Evolutionary conservation across 139 green algal species (phyloP), one percentile per base, ranked within the genome.

Genomic region (Mesotaenium endlicherianum): DNA sequence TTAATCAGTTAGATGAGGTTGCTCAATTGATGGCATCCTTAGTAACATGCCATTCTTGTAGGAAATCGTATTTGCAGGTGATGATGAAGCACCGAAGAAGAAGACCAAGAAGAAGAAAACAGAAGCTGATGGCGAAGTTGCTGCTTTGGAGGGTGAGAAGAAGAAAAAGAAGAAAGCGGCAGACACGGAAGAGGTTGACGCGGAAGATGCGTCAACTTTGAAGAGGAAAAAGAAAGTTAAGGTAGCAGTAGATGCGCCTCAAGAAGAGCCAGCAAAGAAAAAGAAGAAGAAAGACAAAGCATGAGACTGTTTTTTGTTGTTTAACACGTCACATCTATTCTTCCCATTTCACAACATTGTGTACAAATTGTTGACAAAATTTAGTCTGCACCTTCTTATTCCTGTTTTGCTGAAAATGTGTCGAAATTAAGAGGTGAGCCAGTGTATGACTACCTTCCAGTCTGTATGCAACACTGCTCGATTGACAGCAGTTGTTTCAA

Each of bases 261-360:
- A 43, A 43, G 64, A 17, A 20, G 79, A 80, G 1, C 1, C 31
- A 20, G 26, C 64, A 68, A 80, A 86, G 64, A 86, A 86, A 50
- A 80, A 80, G 31, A 86, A 86, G 26, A 86, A 86, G 55, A 77
- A 77, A 41, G 55, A 80, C 8, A 80, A 80, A 53, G 71, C 50
- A 0, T 47, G 26, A 20, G 50, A 64, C 50, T 64, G 50, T n/a
- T n/a, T n/a, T n/a, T n/a, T n/a, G n/a, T n/a, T n/a, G n/a, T n/a
- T n/a, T n/a, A n/a, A n/a, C n/a, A n/a, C n/a, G n/a, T n/a, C n/a
- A n/a, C n/a, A n/a, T n/a, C n/a, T n/a, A n/a, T n/a, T n/a, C n/a
- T n/a, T n/a, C n/a, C n/a, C n/a, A n/a, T n/a, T n/a, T n/a, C n/a
- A n/a, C n/a, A n/a, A n/a, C n/a, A n/a, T n/a, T n/a, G n/a, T n/a